Evolutionary conservation across 202 grass and related monocot genomes (phyloP).

Genomic region (Zizania palustris): DNA sequence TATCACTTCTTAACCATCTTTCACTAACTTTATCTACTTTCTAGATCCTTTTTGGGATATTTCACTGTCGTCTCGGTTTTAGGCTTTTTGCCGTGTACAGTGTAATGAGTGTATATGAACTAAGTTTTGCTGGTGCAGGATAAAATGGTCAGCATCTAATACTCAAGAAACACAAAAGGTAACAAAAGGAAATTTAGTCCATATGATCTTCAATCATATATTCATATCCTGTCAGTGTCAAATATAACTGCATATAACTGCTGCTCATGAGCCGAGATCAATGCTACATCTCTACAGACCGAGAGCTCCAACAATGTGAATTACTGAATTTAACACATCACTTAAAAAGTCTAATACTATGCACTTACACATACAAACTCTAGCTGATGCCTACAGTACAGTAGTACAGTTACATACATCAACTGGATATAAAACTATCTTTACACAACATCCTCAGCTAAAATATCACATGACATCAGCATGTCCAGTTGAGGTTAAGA

Average conservation of each 20-base stretch:
- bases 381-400: neutral
- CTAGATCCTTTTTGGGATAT: neutral
- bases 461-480: neutral
- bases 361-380: neutral
- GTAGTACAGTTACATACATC: neutral
- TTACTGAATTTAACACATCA: slow-evolving; percentile 18
- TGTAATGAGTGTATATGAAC: neutral
- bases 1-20: neutral
- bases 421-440: neutral
- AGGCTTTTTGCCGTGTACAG: neutral
- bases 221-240: neutral
- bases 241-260: neutral
- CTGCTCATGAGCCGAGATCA: neutral
- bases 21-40: neutral
- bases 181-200: neutral
- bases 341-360: neutral
- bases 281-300: neutral
- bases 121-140: neutral
- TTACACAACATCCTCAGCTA: neutral
- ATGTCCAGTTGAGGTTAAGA: neutral
- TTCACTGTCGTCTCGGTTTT: too few relatives aligned
- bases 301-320: neutral
- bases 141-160: neutral
- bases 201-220: neutral
- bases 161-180: neutral